A percentile compares a stretch with the other conserved stretches of the same genome.
Conservation (phyloP, 176 grass and related monocot species). For the Cenchrus fungigraminus region DNA sequence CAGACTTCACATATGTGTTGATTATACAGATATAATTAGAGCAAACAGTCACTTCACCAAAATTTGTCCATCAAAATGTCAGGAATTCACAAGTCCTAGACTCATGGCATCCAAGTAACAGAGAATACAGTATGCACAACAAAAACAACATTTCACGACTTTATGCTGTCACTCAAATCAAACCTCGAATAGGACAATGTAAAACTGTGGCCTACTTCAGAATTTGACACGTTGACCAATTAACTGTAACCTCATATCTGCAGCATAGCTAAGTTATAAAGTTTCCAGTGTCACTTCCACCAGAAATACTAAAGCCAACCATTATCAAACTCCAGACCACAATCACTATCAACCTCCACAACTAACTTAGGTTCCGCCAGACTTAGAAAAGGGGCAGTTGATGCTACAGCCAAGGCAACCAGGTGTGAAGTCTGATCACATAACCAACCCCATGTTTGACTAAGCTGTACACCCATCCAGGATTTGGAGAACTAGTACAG, state of each 20-base stretch:
- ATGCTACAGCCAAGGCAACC: neutral
- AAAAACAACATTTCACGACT: conserved; percentile 9
- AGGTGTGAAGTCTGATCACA: conserved; percentile 23
- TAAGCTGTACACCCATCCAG: neutral
- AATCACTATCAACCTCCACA: conserved; percentile 21
- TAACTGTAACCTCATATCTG: neutral
- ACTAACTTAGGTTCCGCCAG: conserved; percentile 12
- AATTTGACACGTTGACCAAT: neutral
- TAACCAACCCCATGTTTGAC: conserved; percentile 25
- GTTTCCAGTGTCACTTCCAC: neutral
- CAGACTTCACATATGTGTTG: neutral
- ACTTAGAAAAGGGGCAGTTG: neutral
- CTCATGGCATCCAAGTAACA: neutral
- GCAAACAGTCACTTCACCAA: neutral
- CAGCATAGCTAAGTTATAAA: neutral
- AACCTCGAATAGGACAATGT: conserved; percentile 3
- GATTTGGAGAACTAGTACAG: neutral
- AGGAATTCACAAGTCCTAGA: neutral
- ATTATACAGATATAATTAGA: neutral
- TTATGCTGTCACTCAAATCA: conserved; percentile 7
- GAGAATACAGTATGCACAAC: neutral
- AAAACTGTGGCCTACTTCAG: neutral
- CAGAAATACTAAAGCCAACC: neutral
- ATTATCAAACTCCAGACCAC: too few species aligned
- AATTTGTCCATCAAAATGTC: neutral